These are phyloP conservation scores for Gnomoniopsis sp. DNA, from an alignment of 2,329 filamentous ascomycete genomes.

Conservation along the genomic window DNA sequence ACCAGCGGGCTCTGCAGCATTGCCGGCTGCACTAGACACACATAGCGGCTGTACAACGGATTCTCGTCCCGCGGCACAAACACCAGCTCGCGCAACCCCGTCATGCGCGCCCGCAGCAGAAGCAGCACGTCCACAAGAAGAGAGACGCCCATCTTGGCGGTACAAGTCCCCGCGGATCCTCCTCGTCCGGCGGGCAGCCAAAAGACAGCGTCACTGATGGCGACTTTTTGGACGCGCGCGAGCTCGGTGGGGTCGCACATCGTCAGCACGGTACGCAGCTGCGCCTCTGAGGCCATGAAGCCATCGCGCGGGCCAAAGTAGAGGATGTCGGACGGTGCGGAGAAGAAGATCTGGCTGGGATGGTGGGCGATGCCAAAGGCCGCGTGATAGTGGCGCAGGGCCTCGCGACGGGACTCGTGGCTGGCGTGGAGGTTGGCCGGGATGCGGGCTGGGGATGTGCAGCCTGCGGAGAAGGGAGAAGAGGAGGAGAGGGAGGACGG, in stretches of 20 bases:
- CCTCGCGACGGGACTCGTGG: constrained; percentile 42
- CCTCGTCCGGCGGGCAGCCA: constrained; percentile 9
- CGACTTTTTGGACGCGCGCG: constrained; percentile 37
- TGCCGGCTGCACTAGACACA: constrained; percentile 27
- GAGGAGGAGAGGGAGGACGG: neutral
- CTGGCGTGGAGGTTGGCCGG: constrained; percentile 45
- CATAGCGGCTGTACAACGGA: constrained; percentile 27
- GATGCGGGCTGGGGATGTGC: constrained; percentile 37
- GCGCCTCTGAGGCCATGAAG: constrained; percentile 41
- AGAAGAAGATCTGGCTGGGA: constrained; percentile 40
- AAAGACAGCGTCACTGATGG: constrained; percentile 44
- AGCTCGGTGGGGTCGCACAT: constrained; percentile 40
- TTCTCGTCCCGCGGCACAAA: constrained; percentile 41
- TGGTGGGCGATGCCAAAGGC: constrained; percentile 40
- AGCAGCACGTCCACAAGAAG: constrained; percentile 38
- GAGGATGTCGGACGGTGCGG: constrained; percentile 38
- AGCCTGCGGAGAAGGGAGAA: constrained; percentile 28
- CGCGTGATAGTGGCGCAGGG: constrained; percentile 37
- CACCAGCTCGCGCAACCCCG: constrained; percentile 37
- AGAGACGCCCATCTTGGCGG: constrained; percentile 33
- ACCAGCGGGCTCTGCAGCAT: constrained; percentile 33
- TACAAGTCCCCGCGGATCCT: neutral
- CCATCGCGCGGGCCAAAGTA: constrained; percentile 45
- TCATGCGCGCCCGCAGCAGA: constrained; percentile 36
- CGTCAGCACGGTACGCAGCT: constrained; percentile 42